Percentiles rank a stretch among this genome's conserved stretches.
These are phyloP conservation scores for Cryptosporidium xiaoi DNA, from an alignment of 169 alveolate species.

Conservation along the genomic window DNA sequence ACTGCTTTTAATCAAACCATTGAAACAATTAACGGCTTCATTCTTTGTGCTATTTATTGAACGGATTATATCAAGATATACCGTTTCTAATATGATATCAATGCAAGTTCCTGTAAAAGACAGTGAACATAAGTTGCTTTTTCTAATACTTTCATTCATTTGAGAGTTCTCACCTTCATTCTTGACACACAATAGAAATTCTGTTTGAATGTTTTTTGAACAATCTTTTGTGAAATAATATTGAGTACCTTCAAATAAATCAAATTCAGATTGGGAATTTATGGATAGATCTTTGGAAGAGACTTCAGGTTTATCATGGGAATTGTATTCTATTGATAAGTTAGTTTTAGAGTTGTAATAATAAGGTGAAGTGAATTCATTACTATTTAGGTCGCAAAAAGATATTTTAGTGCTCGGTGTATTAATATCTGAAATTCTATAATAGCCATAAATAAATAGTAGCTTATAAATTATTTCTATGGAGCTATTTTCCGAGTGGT, in stretches of 20 bases:
- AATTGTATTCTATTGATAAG: slow-evolving; percentile 7
- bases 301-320: not conserved
- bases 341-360: slow-evolving; percentile 1
- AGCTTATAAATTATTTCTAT: slow-evolving; percentile 22
- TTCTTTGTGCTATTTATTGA: slow-evolving; percentile 10
- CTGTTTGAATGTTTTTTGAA: not conserved
- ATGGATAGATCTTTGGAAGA: slow-evolving; percentile 1
- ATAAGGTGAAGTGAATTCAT: slow-evolving; percentile 41
- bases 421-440: slow-evolving; percentile 5
- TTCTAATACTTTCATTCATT: not conserved
- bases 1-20: slow-evolving; percentile 30
- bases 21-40: slow-evolving; percentile 23
- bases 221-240: not conserved
- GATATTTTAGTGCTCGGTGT: slow-evolving; percentile 66
- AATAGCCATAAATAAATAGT: slow-evolving; percentile 11
- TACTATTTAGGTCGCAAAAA: slow-evolving; percentile 18
- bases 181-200: not conserved
- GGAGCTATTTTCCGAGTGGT: slow-evolving; percentile 15
- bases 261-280: slow-evolving; percentile 8
- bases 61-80: slow-evolving; percentile 13
- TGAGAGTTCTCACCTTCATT: not conserved
- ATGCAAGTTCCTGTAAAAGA: slow-evolving; percentile 62
- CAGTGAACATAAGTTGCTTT: slow-evolving; percentile 1
- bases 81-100: slow-evolving; percentile 17
- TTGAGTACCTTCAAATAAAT: slow-evolving; percentile 3